These are phyloP conservation scores for Pulveroboletus sp. DNA, from an alignment of 768 basidiomycete genomes.

Conservation along the genomic window DNA sequence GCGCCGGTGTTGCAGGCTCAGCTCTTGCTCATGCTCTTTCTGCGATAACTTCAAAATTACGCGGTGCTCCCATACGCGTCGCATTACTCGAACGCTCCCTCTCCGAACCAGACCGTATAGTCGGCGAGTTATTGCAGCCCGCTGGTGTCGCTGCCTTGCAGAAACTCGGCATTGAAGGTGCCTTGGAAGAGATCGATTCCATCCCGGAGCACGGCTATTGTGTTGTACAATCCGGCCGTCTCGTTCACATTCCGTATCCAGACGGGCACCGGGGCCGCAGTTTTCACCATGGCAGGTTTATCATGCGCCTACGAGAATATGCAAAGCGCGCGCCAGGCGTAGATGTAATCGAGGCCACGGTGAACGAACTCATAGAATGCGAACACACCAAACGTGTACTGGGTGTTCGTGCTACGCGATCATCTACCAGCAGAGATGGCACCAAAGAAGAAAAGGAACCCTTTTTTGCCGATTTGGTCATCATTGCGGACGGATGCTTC, in stretches of 20 bases:
- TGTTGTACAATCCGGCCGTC: slow-evolving; percentile 57
- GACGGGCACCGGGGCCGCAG: slow-evolving; percentile 66
- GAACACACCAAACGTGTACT: slow-evolving; percentile 49
- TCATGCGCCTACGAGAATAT: slow-evolving; percentile 71
- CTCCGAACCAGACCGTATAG: slow-evolving; percentile 92
- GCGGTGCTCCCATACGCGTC: slow-evolving; percentile 63
- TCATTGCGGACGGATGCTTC: slow-evolving; percentile 94
- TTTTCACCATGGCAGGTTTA: slow-evolving; percentile 93
- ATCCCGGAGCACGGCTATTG: slow-evolving; percentile 84
- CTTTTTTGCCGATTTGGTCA: slow-evolving; percentile 72
- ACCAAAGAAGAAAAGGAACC: slow-evolving; percentile 43
- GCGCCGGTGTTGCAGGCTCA: slow-evolving; percentile 88
- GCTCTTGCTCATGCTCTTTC: slow-evolving; percentile 86
- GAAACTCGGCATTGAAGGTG: slow-evolving; percentile 71
- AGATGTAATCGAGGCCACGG: slow-evolving; percentile 83
- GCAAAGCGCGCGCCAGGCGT: slow-evolving; percentile 62
- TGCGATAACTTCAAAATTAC: slow-evolving; percentile 39
- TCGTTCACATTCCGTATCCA: slow-evolving; percentile 91
- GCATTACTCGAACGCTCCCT: slow-evolving; percentile 90
- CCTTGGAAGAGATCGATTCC: slow-evolving; percentile 86
- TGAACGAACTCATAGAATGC: slow-evolving; percentile 68
- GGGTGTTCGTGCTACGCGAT: slow-evolving; percentile 62
- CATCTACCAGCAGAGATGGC: slow-evolving; percentile 31
- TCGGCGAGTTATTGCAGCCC: slow-evolving; percentile 95
- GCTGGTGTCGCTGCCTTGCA: slow-evolving; percentile 79